These are phyloP conservation scores for Penicillium oxalicum DNA, from an alignment of 2,329 filamentous ascomycete species.

Conservation along the genomic window DNA sequence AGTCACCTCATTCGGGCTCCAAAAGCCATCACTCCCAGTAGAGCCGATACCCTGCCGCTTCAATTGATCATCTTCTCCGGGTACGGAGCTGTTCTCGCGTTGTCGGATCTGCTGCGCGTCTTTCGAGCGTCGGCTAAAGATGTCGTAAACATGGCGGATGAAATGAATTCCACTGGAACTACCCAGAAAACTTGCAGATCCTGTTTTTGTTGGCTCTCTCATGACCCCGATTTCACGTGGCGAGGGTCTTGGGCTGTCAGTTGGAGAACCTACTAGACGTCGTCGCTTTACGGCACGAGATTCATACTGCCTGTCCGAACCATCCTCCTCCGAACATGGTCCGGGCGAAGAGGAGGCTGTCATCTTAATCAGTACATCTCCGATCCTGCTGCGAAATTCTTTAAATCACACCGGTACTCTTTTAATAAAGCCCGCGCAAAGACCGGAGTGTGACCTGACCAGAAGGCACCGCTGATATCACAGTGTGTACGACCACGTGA, in stretches of 20 bases:
- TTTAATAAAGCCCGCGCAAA: too few relatives aligned
- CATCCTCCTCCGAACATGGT: slow-evolving; percentile 11
- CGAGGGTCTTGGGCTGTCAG: slow-evolving; percentile 15
- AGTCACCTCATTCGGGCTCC: slow-evolving; percentile 10
- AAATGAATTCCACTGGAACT: slow-evolving; percentile 57
- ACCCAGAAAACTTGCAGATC: slow-evolving; percentile 50
- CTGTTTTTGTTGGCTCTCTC: slow-evolving; percentile 45
- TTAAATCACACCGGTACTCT: too few relatives aligned
- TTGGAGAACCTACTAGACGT: slow-evolving; percentile 19
- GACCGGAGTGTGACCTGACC: too few relatives aligned
- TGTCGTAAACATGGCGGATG: slow-evolving; percentile 50
- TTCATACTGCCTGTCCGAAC: slow-evolving; percentile 15
- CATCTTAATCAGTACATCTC: slow-evolving; percentile 4
- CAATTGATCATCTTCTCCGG: slow-evolving; percentile 52
- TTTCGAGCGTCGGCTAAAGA: slow-evolving; percentile 38
- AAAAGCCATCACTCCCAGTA: slow-evolving; percentile 37
- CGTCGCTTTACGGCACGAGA: slow-evolving; percentile 23
- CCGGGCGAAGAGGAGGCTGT: slow-evolving; percentile 12
- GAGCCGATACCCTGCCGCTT: slow-evolving; percentile 23
- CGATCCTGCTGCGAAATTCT: too few relatives aligned
- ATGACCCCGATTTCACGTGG: slow-evolving; percentile 46
- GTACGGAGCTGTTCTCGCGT: slow-evolving; percentile 43
- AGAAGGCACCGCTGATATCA: too few relatives aligned
- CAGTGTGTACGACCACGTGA: background rate
- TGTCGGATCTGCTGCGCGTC: slow-evolving; percentile 25